Conservation (phyloP, 306 rosid species). For the Abrus precatorius region DNA sequence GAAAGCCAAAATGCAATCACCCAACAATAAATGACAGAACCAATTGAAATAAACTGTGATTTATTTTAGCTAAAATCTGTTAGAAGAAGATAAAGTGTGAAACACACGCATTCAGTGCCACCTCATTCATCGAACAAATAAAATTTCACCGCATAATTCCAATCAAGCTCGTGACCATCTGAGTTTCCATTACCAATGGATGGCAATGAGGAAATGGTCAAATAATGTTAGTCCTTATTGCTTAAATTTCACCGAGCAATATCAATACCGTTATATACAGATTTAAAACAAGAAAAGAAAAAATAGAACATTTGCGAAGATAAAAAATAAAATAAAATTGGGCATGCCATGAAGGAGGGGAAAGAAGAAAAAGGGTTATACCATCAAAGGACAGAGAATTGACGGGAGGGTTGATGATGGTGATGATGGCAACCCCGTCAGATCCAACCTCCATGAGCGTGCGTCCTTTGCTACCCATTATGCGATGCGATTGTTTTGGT, state of each 20-base stretch:
- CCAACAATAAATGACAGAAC: constrained; percentile 33
- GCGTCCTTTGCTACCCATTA: constrained; percentile 69
- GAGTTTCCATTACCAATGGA: neutral
- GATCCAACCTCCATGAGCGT: constrained; percentile 80
- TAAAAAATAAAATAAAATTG: neutral
- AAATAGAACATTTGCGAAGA: too few relatives aligned
- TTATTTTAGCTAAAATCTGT: neutral
- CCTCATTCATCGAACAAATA: constrained; percentile 23
- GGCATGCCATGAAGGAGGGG: neutral
- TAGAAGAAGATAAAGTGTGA: neutral
- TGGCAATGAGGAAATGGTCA: neutral
- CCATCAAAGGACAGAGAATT: constrained; percentile 96
- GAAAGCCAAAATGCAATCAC: too few relatives aligned
- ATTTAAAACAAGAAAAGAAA: neutral
- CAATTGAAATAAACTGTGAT: constrained; percentile 2
- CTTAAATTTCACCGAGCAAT: neutral
- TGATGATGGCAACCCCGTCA: constrained; percentile 92
- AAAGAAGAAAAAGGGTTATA: constrained; percentile 36
- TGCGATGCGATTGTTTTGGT: constrained; percentile 20
- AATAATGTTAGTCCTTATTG: neutral
- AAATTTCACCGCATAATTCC: constrained; percentile 1
- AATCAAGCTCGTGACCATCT: constrained; percentile 26
- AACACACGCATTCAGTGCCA: constrained; percentile 11
- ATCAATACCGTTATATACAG: neutral
- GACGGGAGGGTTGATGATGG: constrained; percentile 94